These are phyloP conservation scores for Cadophora gregata DNA, from an alignment of 2,329 filamentous ascomycete genomes.

Conservation along the genomic window DNA sequence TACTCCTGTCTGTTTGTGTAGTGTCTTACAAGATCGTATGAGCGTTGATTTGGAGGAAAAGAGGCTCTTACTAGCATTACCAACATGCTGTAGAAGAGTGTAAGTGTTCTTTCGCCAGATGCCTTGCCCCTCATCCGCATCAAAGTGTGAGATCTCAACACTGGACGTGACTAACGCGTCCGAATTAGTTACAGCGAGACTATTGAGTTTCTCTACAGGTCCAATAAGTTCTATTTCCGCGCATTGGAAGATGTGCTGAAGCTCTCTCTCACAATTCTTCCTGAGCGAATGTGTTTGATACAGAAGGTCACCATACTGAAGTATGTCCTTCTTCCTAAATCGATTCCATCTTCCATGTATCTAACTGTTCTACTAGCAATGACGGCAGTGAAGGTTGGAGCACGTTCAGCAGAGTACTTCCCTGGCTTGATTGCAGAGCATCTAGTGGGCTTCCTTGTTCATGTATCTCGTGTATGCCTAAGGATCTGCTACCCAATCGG, in stretches of 20 bases:
- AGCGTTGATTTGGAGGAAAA: not conserved
- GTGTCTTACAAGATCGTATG: no score
- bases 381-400: no score
- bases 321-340: not conserved
- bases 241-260: constrained; percentile 22
- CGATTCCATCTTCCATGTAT: no score
- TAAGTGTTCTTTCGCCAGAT: constrained; percentile 16
- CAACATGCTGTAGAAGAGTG: constrained; percentile 30
- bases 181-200: constrained; percentile 30
- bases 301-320: not conserved
- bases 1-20: no score
- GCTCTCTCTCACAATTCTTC: constrained; percentile 28
- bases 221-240: constrained; percentile 30
- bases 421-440: constrained; percentile 1
- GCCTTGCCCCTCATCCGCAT: no score
- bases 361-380: no score
- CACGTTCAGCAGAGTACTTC: no score
- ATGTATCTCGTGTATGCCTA: constrained; percentile 1
- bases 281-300: constrained; percentile 26
- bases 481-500: not conserved
- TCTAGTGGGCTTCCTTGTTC: not conserved
- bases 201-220: constrained; percentile 27
- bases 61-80: constrained; percentile 20
- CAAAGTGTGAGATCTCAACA: no score
- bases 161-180: not conserved